Conservation (phyloP, 305 asterid genomes). For the Lippia alba region DNA sequence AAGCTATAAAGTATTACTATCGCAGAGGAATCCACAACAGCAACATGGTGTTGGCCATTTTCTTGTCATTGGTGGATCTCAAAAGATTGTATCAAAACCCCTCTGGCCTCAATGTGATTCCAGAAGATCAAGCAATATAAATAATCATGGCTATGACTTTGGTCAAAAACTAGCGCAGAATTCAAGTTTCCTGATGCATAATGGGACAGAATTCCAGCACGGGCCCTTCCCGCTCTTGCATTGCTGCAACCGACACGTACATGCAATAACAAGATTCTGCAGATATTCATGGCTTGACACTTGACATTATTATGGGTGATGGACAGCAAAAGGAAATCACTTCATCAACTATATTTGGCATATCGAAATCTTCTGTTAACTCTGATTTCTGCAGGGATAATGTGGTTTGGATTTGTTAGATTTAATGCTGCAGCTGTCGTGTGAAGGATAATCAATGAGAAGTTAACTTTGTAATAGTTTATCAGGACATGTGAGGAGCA, state of each 20-base stretch:
- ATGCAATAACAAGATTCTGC: not conserved
- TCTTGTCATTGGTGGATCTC: not conserved
- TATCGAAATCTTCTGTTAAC: too few species aligned
- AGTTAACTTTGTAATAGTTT: too few species aligned
- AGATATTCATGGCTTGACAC: not conserved
- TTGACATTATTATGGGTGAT: too few species aligned
- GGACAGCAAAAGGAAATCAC: not conserved
- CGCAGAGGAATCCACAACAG: too few species aligned
- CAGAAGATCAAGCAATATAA: too few species aligned
- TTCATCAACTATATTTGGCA: not conserved
- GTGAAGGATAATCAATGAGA: too few species aligned
- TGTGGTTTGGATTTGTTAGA: too few species aligned
- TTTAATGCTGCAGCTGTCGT: too few species aligned
- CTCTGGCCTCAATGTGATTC: too few species aligned
- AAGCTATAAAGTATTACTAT: not conserved
- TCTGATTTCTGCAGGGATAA: too few species aligned
- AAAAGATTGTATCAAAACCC: not conserved
- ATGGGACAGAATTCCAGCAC: conserved; percentile 12
- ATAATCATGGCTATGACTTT: not conserved
- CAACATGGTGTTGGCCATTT: not conserved
- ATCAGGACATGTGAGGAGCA: too few species aligned
- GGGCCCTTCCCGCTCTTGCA: not conserved
- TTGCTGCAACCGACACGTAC: conserved; percentile 14
- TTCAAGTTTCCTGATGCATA: not conserved
- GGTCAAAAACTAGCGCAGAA: conserved; percentile 21